phyloP scores from a whole-genome alignment of 1,284 basidiomycete genomes.

The Coniferiporia weirii region DNA sequence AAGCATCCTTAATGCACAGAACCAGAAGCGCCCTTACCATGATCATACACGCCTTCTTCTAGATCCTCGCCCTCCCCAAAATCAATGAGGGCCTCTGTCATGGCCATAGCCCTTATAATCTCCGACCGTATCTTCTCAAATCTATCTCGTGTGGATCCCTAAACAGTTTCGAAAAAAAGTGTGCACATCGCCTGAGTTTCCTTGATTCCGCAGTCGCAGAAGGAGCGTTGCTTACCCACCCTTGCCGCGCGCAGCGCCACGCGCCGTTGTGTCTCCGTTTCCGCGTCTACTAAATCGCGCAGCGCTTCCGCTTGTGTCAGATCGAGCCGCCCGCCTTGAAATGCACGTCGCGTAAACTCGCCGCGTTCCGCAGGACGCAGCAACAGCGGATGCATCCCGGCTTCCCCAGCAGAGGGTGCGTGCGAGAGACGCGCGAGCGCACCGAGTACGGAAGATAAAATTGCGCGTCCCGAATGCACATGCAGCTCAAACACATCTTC shows the following conservation, averaged over 20 bases:
- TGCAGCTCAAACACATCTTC: slow-evolving; percentile 84
- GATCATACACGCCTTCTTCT: slow-evolving; percentile 67
- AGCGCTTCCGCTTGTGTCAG: slow-evolving; percentile 83
- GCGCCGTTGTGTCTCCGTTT: slow-evolving; percentile 76
- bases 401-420: neutral
- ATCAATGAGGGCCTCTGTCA: slow-evolving; percentile 84
- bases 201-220: neutral
- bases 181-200: neutral
- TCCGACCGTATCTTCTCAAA: slow-evolving; percentile 61
- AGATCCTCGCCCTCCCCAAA: slow-evolving; percentile 88
- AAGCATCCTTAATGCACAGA: neutral
- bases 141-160: slow-evolving; percentile 56
- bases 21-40: slow-evolving; percentile 37
- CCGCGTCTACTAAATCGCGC: slow-evolving; percentile 78
- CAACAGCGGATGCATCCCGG: slow-evolving; percentile 30
- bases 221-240: slow-evolving; percentile 35
- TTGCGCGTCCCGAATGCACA: slow-evolving; percentile 80
- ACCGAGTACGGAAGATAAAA: slow-evolving; percentile 62
- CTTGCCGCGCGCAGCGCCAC: slow-evolving; percentile 64
- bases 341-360: slow-evolving; percentile 84
- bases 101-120: slow-evolving; percentile 67
- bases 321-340: slow-evolving; percentile 73
- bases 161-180: neutral
- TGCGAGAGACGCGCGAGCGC: slow-evolving; percentile 43
- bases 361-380: slow-evolving; percentile 77